phyloP scores from a whole-genome alignment of 352 stramenopile species.

The Pythium volutum region DNA sequence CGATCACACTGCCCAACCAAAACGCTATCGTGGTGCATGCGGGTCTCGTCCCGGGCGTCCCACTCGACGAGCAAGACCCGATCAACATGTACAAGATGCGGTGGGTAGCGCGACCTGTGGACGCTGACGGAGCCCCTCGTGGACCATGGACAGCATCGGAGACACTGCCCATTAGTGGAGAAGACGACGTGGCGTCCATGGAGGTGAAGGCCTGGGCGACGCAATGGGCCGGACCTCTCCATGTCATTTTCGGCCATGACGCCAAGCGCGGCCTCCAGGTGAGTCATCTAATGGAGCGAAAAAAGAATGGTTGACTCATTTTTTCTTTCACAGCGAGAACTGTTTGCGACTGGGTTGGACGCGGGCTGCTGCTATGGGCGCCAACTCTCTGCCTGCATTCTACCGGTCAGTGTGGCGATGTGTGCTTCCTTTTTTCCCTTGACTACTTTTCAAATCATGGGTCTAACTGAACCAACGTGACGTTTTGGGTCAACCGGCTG shows the following conservation, averaged over 20 bases:
- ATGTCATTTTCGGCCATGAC: constrained; percentile 92
- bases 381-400: constrained; percentile 82
- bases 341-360: constrained; percentile 89
- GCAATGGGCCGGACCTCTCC: constrained; percentile 71
- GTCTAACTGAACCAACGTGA: background rate
- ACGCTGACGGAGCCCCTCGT: background rate
- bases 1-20: constrained; percentile 57
- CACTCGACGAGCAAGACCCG: constrained; percentile 81
- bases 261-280: constrained; percentile 80
- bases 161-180: constrained; percentile 28
- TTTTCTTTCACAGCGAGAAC: constrained; percentile 52
- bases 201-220: constrained; percentile 64
- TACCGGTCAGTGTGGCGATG: constrained; percentile 76
- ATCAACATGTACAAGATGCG: constrained; percentile 93
- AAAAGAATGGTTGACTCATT: background rate
- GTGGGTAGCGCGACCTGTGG: constrained; percentile 33
- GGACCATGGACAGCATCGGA: constrained; percentile 28
- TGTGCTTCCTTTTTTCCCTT: background rate
- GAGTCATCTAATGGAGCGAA: background rate
- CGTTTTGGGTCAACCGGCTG: background rate
- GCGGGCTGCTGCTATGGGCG: constrained; percentile 90
- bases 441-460: background rate
- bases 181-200: constrained; percentile 30
- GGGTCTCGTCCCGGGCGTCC: constrained; percentile 54
- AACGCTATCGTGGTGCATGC: constrained; percentile 69